Percentiles rank a stretch among this genome's conserved stretches.
Conservation (phyloP, 257 asterid species). For the Haberlea rhodopensis region DNA sequence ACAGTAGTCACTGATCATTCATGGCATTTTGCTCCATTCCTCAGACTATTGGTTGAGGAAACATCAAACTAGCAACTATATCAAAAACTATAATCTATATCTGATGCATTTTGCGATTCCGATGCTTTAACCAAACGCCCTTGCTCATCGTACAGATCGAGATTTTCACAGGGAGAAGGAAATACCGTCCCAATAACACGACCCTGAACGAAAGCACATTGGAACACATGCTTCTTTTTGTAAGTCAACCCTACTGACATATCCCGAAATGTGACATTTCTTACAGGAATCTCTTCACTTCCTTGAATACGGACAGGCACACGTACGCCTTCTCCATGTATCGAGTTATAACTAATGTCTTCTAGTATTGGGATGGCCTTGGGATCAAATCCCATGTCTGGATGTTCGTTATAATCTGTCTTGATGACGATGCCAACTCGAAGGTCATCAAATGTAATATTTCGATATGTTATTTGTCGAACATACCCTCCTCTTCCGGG, state of each 20-base stretch:
- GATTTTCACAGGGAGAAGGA: conserved; percentile 23
- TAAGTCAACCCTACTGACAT: conserved; percentile 72
- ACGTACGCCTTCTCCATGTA: conserved; percentile 84
- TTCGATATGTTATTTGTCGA: conserved; percentile 58
- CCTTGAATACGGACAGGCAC: conserved; percentile 95
- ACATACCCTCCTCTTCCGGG: conserved; percentile 92
- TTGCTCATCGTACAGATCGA: conserved; percentile 20
- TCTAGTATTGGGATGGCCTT: conserved; percentile 69
- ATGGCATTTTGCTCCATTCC: neutral
- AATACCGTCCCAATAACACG: conserved; percentile 21
- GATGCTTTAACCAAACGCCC: conserved; percentile 11
- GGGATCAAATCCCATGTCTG: conserved; percentile 69
- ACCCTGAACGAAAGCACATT: conserved; percentile 48
- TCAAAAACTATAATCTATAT: conserved; percentile 15
- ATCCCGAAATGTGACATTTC: conserved; percentile 59
- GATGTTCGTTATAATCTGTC: conserved; percentile 96
- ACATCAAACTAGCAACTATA: neutral
- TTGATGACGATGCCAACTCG: conserved; percentile 91
- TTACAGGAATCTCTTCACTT: conserved; percentile 62
- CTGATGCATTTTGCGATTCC: conserved; percentile 14
- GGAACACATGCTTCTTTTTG: conserved; percentile 83
- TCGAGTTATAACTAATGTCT: conserved; percentile 61
- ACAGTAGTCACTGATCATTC: neutral
- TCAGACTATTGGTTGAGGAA: neutral
- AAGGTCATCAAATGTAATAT: conserved; percentile 66